Conservation (phyloP, 306 rosid species). For the Adenanthera pavonina region DNA sequence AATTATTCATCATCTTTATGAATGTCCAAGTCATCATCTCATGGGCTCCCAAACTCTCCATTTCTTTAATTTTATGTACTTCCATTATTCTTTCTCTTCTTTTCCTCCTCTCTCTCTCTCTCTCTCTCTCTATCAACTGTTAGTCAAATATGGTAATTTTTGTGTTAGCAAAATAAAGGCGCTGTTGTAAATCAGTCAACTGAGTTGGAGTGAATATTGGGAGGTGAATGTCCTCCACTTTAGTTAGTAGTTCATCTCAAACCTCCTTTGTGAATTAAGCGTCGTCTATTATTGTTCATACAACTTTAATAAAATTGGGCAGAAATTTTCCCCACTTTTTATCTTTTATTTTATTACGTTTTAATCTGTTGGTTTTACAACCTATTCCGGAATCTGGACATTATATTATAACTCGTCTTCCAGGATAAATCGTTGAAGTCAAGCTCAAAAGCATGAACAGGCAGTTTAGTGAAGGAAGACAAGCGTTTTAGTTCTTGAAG, state of each 20-base stretch:
- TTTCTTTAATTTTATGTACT: neutral
- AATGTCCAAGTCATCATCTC: neutral
- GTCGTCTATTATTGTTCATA: conserved; percentile 19
- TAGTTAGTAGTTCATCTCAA: neutral
- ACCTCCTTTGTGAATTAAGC: conserved; percentile 5
- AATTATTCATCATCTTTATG: neutral
- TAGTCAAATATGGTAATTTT: neutral
- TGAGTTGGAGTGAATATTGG: neutral
- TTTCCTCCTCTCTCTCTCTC: neutral
- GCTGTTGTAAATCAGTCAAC: neutral
- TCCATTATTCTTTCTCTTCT: neutral
- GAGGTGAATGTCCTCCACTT: neutral
- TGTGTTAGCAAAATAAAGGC: neutral
- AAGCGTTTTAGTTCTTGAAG: conserved; percentile 30
- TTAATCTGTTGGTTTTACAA: neutral
- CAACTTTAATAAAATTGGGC: conserved; percentile 7
- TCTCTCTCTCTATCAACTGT: neutral
- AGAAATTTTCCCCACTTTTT: neutral
- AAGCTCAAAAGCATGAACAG: conserved; percentile 30
- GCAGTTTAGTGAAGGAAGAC: conserved; percentile 37
- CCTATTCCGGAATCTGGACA: neutral
- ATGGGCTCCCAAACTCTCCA: neutral
- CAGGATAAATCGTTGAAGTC: conserved; percentile 47
- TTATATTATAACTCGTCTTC: conserved; percentile 31
- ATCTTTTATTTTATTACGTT: neutral